Percentiles rank a stretch among this genome's conserved stretches.
Conservation (phyloP, 23 red algal genomes). For the Gracilaria domingensis region DNA sequence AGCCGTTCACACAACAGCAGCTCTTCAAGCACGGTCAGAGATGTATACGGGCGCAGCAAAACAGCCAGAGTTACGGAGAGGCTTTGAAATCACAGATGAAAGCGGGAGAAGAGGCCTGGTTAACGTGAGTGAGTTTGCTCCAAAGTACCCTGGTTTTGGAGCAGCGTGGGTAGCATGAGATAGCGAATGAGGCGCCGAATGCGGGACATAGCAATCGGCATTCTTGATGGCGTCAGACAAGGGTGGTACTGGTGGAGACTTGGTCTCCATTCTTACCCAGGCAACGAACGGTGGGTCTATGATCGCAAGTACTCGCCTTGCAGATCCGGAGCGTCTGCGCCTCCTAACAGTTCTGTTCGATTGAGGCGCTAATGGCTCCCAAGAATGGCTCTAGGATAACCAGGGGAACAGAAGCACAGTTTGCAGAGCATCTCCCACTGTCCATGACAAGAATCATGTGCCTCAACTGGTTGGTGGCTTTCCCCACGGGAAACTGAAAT, state of each 20-base stretch:
- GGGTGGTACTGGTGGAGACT: constrained; percentile 71
- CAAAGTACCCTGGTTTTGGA: constrained; percentile 36
- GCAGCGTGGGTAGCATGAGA: constrained; percentile 70
- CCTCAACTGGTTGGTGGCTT: constrained; percentile 49
- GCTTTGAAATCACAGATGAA: no score
- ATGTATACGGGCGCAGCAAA: not conserved
- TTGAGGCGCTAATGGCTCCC: no score
- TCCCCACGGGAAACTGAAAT: constrained; percentile 64
- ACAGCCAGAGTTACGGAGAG: not conserved
- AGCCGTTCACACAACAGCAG: not conserved
- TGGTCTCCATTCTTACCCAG: constrained; percentile 78
- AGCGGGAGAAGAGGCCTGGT: no score
- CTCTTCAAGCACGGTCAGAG: not conserved
- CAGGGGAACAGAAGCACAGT: no score
- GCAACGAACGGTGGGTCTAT: constrained; percentile 88
- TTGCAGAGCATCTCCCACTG: no score
- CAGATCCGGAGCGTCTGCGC: no score
- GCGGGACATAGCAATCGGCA: constrained; percentile 93
- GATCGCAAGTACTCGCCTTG: constrained; percentile 73
- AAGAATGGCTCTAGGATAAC: no score
- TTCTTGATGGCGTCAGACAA: constrained; percentile 96
- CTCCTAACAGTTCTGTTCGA: no score
- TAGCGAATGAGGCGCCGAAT: constrained; percentile 82
- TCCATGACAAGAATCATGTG: no score
- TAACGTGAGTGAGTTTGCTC: constrained; percentile 63